A percentile compares a stretch with the other conserved stretches of the same genome.
phyloP scores from a whole-genome alignment of 805 yeast species.

The Spathaspora arborariae region DNA sequence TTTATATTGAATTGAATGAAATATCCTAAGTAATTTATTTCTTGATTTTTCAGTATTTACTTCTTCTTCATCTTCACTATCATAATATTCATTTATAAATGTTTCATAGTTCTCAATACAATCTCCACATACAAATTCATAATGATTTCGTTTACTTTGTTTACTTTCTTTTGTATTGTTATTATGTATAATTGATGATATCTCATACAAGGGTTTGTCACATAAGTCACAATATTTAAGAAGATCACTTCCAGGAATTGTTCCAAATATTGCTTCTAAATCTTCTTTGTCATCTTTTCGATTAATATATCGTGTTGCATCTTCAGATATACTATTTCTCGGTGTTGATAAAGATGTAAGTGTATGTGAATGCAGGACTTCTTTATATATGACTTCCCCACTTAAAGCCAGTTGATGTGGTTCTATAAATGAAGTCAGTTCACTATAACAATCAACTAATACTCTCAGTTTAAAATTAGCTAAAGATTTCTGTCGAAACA shows the following conservation, averaged over 20 bases:
- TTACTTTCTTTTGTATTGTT: neutral
- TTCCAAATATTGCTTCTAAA: constrained; percentile 35
- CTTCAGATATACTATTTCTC: neutral
- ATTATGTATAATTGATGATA: constrained; percentile 33
- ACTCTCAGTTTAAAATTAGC: constrained; percentile 31
- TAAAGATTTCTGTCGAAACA: constrained; percentile 30
- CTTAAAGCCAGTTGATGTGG: neutral
- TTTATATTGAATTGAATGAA: constrained; percentile 16
- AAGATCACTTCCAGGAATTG: constrained; percentile 33
- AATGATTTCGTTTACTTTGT: constrained; percentile 18
- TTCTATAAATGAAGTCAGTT: neutral
- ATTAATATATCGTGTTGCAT: neutral
- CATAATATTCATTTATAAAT: constrained; percentile 38
- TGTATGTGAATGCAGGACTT: neutral
- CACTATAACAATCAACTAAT: neutral
- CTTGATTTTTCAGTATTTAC: constrained; percentile 1
- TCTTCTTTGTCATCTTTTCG: constrained; percentile 14
- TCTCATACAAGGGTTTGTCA: constrained; percentile 64
- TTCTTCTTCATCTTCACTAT: constrained; percentile 6
- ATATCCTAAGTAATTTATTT: constrained; percentile 15
- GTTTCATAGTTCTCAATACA: constrained; percentile 58
- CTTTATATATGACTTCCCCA: neutral
- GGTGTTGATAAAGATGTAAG: neutral
- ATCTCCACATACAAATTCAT: constrained; percentile 60
- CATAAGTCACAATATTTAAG: constrained; percentile 62